phyloP scores from a whole-genome alignment of 2,329 filamentous ascomycete species.

The Laburnicola sp. region DNA sequence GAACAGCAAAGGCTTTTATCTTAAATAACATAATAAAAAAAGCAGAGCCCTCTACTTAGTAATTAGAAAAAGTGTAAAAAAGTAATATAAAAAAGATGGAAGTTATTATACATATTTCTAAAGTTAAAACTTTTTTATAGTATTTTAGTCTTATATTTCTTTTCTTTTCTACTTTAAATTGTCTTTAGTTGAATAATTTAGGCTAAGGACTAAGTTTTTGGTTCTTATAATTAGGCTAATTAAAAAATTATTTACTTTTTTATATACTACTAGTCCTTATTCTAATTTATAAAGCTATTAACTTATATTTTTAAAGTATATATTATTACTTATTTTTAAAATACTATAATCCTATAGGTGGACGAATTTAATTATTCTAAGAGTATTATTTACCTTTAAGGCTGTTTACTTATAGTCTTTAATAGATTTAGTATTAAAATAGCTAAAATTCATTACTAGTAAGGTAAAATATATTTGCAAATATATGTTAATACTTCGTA shows the following conservation, averaged over 20 bases:
- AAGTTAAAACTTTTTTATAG: conserved; percentile 12
- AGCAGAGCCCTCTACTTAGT: background rate
- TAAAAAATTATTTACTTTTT: conserved; percentile 12
- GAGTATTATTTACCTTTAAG: background rate
- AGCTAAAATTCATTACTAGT: background rate
- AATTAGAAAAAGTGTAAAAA: background rate
- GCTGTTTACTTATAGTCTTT: background rate
- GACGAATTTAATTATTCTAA: background rate
- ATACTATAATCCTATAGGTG: background rate
- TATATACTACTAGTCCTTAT: background rate
- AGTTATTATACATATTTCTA: conserved; percentile 3
- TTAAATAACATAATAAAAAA: background rate
- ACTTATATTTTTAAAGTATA: conserved; percentile 1
- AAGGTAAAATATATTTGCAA: background rate
- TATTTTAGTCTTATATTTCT: background rate
- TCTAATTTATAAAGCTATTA: background rate
- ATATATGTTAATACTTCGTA: background rate
- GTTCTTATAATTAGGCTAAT: conserved; percentile 5
- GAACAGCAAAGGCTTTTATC: too few species aligned
- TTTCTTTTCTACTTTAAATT: conserved; percentile 6
- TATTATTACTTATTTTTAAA: background rate
- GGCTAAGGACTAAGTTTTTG: conserved; percentile 5
- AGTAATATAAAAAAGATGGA: too few species aligned
- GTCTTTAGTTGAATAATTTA: conserved; percentile 8
- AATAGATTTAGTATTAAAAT: background rate